Evolutionary conservation across 257 asterid genomes (phyloP).

Genomic region (Gentiana dahurica): DNA sequence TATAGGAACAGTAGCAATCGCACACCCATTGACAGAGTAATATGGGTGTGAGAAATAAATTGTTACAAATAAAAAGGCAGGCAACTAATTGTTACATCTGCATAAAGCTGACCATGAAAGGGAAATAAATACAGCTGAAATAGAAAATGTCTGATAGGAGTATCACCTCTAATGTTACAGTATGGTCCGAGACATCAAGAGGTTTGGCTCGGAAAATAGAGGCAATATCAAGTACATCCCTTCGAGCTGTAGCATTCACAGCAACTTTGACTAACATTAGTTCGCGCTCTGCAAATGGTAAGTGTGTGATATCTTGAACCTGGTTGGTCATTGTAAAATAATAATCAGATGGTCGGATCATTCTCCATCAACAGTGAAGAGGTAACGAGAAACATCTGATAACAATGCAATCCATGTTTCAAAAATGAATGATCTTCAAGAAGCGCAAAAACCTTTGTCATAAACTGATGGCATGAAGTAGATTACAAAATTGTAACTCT

Average conservation of each 20-base stretch:
- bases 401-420: neutral
- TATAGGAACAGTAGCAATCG: too few species aligned
- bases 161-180: conserved; percentile 68
- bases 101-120: too few species aligned
- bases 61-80: too few species aligned
- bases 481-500: neutral
- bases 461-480: neutral
- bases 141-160: conserved; percentile 6
- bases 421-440: neutral
- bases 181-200: conserved; percentile 89
- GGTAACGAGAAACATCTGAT: too few species aligned
- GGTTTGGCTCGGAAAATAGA: conserved; percentile 83
- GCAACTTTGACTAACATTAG: conserved; percentile 84
- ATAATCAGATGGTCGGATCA: too few species aligned
- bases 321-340: conserved; percentile 7
- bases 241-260: conserved; percentile 64
- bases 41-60: too few species aligned
- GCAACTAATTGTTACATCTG: too few species aligned
- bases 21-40: too few species aligned
- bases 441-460: neutral
- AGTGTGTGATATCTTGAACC: conserved; percentile 71
- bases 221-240: conserved; percentile 89
- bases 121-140: neutral
- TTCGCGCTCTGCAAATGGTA: conserved; percentile 90
- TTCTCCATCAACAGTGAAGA: too few species aligned